phyloP scores from a whole-genome alignment of 495 filamentous ascomycete species.

The Jackrogersella multiformis region DNA sequence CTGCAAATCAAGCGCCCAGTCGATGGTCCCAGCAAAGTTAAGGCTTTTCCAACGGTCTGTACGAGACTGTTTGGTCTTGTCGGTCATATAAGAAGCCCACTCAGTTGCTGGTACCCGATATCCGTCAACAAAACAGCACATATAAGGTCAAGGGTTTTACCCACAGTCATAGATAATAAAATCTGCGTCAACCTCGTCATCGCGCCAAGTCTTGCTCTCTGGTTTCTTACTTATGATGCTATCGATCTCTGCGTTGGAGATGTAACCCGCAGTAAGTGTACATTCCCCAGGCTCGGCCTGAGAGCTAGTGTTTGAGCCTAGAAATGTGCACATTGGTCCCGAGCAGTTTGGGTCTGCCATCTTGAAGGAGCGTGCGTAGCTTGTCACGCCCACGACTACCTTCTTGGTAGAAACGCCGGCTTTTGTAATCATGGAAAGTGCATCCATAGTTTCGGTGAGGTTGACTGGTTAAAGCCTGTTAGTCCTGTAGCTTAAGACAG shows the following conservation, averaged over 20 bases:
- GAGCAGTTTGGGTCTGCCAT: constrained; percentile 47
- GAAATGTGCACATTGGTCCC: constrained; percentile 39
- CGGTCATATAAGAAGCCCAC: constrained; percentile 5
- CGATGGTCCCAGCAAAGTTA: constrained; percentile 50
- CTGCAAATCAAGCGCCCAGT: constrained; percentile 51
- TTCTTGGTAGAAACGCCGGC: constrained; percentile 51
- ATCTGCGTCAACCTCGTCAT: constrained; percentile 6
- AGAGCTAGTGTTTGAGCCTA: constrained; percentile 6
- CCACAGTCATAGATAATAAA: not conserved
- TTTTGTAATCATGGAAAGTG: constrained; percentile 57
- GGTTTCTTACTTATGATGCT: not conserved
- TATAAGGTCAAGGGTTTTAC: not conserved
- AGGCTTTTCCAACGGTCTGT: constrained; percentile 45
- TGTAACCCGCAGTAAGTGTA: constrained; percentile 54
- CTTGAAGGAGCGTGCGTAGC: constrained; percentile 50
- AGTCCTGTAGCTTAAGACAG: constrained; percentile 11
- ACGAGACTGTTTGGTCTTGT: constrained; percentile 30
- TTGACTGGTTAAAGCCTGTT: constrained; percentile 51
- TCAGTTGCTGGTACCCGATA: not conserved
- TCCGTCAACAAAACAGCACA: not conserved
- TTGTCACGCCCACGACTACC: constrained; percentile 50
- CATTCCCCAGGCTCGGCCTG: constrained; percentile 29
- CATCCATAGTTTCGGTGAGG: constrained; percentile 38
- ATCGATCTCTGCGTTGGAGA: constrained; percentile 51
- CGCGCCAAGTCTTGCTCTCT: not conserved